These are phyloP conservation scores for Elaeis guineensis DNA, from an alignment of 176 grass and related monocot species.

Conservation along the genomic window DNA sequence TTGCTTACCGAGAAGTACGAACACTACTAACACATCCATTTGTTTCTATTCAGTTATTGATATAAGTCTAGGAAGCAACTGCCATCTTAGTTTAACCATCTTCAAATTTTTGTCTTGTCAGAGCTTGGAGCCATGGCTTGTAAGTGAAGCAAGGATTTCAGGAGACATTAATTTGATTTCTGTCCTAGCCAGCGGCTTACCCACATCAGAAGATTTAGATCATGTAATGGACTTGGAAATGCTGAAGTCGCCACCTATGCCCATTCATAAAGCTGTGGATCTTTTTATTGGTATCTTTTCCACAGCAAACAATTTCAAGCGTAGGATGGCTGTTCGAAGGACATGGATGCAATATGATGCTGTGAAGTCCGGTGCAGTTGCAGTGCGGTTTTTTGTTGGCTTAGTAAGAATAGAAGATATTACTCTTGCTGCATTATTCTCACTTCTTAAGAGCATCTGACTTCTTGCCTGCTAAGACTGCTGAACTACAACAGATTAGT, in stretches of 20 bases:
- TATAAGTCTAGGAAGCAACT: not conserved
- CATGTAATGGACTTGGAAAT: slow-evolving; percentile 74
- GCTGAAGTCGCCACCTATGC: slow-evolving; percentile 60
- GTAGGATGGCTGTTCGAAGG: slow-evolving; percentile 89
- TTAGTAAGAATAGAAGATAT: slow-evolving; percentile 52
- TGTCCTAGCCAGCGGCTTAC: slow-evolving; percentile 94
- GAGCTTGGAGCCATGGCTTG: slow-evolving; percentile 92
- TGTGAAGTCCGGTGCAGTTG: slow-evolving; percentile 64
- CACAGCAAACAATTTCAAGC: slow-evolving; percentile 98
- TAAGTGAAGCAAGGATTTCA: slow-evolving; percentile 79
- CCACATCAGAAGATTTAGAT: slow-evolving; percentile 83
- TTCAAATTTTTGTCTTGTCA: slow-evolving; percentile 18
- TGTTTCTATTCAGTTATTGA: not conserved
- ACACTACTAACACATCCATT: slow-evolving; percentile 2
- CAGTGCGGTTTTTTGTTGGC: slow-evolving; percentile 92
- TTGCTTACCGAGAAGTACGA: slow-evolving; percentile 78
- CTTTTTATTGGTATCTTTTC: slow-evolving; percentile 94
- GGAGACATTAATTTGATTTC: slow-evolving; percentile 93
- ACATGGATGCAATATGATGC: slow-evolving; percentile 98
- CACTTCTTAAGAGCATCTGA: not conserved
- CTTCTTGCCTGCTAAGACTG: too few species aligned
- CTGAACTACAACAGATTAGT: too few species aligned
- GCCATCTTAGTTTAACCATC: slow-evolving; percentile 8
- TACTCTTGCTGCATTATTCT: not conserved
- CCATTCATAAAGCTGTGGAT: slow-evolving; percentile 47